Evolutionary conservation across 2,329 filamentous ascomycete species (phyloP).

Genomic region (Diaporthe vexans): DNA sequence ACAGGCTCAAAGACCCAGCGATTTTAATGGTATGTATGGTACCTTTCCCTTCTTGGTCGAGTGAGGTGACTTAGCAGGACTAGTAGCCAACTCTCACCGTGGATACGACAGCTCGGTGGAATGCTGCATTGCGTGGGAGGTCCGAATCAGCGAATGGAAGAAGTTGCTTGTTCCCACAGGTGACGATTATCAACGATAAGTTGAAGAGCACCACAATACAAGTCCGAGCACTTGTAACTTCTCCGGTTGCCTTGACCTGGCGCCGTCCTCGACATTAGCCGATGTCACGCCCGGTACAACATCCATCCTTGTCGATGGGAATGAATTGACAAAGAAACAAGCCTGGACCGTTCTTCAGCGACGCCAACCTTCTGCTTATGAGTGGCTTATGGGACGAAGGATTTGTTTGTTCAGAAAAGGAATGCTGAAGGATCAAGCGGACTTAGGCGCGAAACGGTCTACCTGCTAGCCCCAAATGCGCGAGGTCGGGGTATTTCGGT

Average conservation of each 20-base stretch:
- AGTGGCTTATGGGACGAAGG: constrained; percentile 9
- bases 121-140: not conserved
- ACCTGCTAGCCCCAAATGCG: not conserved
- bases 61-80: not conserved
- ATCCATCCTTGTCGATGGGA: not conserved
- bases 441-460: not conserved
- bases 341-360: not conserved
- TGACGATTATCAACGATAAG: not conserved
- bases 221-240: not conserved
- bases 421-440: not conserved
- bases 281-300: not conserved
- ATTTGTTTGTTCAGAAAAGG: not conserved
- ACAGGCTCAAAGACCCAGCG: too few relatives aligned
- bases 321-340: not conserved
- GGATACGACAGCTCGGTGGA: not conserved
- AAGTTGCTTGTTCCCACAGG: not conserved
- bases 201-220: not conserved
- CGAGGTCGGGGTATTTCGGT: constrained; percentile 9
- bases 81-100: too few relatives aligned
- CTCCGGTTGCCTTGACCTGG: not conserved
- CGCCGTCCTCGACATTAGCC: not conserved
- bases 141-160: not conserved
- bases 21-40: too few relatives aligned
- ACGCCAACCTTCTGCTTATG: not conserved
- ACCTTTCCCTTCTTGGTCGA: not conserved